Conservation (phyloP, 768 basidiomycete species). For the Agaricus sinodeliciosus region DNA sequence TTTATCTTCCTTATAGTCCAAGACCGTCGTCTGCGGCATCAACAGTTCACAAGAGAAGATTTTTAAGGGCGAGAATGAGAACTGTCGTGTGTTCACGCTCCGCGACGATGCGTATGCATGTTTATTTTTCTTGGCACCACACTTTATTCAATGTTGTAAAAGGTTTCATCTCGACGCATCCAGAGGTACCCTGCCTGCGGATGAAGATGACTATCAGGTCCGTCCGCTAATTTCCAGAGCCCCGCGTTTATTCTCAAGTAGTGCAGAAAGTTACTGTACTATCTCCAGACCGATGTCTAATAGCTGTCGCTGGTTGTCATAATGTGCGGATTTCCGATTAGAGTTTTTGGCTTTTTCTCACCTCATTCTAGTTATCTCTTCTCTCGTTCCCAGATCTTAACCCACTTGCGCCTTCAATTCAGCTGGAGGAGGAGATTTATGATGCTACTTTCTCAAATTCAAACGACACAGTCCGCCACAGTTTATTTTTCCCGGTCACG, state of each 20-base stretch:
- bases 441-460: constrained; percentile 67
- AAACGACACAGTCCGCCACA: constrained; percentile 42
- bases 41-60: constrained; percentile 69
- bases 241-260: constrained; percentile 12
- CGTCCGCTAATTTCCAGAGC: constrained; percentile 12
- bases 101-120: constrained; percentile 50
- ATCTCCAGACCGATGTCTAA: constrained; percentile 56
- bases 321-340: constrained; percentile 40
- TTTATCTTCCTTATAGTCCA: constrained; percentile 23
- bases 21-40: constrained; percentile 74
- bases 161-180: constrained; percentile 2
- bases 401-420: constrained; percentile 41
- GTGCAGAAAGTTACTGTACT: constrained; percentile 81
- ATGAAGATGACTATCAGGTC: constrained; percentile 85
- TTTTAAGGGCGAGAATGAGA: constrained; percentile 66
- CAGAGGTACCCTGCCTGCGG: constrained; percentile 53
- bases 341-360: background rate
- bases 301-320: constrained; percentile 70
- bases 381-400: constrained; percentile 55
- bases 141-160: background rate
- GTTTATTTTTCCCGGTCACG: background rate
- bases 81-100: constrained; percentile 69
- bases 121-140: background rate
- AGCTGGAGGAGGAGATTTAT: constrained; percentile 75
- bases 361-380: constrained; percentile 47